Percentiles rank a stretch among this genome's conserved stretches.
Evolutionary conservation across 73 alveolate species (phyloP).

Genomic region (Tetrahymena malaccensis): DNA sequence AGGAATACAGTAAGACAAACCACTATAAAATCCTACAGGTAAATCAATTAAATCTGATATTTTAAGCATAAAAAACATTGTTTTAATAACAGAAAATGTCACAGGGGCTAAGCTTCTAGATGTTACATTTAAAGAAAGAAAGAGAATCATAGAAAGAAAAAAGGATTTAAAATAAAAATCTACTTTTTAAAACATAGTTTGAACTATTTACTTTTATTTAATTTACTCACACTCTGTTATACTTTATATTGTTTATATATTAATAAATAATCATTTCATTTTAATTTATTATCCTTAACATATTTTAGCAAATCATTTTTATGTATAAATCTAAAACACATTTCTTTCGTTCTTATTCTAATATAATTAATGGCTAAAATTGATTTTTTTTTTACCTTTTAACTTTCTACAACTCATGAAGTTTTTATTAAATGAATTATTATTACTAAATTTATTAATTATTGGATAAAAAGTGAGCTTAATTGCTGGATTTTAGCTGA

Average conservation of each 20-base stretch:
- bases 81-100: background rate
- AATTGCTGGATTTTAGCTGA: background rate
- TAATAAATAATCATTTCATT: too few species aligned
- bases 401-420: too few species aligned
- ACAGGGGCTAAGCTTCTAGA: slow-evolving; percentile 16
- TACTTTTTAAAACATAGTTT: background rate
- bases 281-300: too few species aligned
- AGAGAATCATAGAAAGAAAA: slow-evolving; percentile 16
- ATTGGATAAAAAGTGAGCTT: background rate
- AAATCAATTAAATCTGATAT: background rate
- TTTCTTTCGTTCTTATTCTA: too few species aligned
- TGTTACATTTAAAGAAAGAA: slow-evolving; percentile 9
- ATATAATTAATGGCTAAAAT: too few species aligned
- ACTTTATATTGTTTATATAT: too few species aligned
- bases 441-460: too few species aligned
- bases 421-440: too few species aligned
- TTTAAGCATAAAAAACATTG: background rate
- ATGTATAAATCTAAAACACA: too few species aligned
- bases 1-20: slow-evolving; percentile 12
- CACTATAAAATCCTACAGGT: background rate
- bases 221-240: background rate
- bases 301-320: too few species aligned
- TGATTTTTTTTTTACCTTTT: too few species aligned
- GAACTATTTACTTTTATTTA: background rate
- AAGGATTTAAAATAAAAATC: background rate